Base-by-base conservation (phyloP, 257 asterid genomes). In the Nicotiana sylvestris region DNA sequence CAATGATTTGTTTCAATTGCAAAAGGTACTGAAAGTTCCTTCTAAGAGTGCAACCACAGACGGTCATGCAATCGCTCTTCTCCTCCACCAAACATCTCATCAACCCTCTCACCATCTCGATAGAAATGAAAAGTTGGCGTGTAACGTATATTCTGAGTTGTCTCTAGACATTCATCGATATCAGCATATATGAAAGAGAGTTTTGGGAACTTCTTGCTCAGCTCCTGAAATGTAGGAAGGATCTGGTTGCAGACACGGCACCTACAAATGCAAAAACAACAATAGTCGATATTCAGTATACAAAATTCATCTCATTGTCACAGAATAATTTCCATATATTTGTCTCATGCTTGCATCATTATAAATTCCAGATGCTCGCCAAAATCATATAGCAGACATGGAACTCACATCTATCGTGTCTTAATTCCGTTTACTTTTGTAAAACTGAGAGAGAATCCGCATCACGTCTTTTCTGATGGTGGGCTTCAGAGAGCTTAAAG, bases 41-140 rank as follows among this genome's bases (percentile, higher is more conserved):
- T 25, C 85, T 88, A 95, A 10, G 95, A 94, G 81, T 95, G 99
- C 84, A 96, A 89, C 98, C 98, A 96, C 5, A 96, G 91, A 81
- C 98, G 96, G 85, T 96, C 98, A 30, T 89, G 96, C 46, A 96
- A 88, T 15, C 99, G 91, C 72, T 94, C 93, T 78, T 96, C 97
- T 29, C 99, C 99, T 16, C 93, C 89, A 35, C 99, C 99, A 76
- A 92, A 82, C 99, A 96, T 95, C 88, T 95, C 97, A 86, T 94
- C 98, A 39, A 92, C 99, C 85, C 94, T 88, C 81, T 94, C 98
- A 5, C 97, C 97, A 5, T 92, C 96, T 87, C 97, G 86, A 82
- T 90, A 91, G 91, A 94, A 93, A 79, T 92, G 98, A 82, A 94
- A 94, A 1, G 97, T 91, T 18, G 98, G 99, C 0, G 99, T 93